phyloP scores from a whole-genome alignment of 441 rosid genomes.

The Populus tomentosa region DNA sequence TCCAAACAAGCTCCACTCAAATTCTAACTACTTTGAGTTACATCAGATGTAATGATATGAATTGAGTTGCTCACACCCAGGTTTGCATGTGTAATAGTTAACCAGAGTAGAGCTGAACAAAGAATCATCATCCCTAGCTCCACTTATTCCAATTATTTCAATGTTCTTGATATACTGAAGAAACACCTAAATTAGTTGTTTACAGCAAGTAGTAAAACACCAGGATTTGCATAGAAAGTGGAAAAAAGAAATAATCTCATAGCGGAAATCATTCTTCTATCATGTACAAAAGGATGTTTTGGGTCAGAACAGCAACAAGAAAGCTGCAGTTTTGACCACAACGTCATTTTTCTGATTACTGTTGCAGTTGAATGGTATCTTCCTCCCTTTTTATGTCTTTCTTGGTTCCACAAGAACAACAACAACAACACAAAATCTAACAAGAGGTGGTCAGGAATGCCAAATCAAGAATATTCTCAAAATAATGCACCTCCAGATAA shows the following conservation, averaged over 20 bases:
- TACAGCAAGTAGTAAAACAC: not conserved
- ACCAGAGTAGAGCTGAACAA: not conserved
- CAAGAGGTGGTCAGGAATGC: not conserved
- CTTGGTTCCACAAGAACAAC: not conserved
- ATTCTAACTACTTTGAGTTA: not conserved
- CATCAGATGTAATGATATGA: not conserved
- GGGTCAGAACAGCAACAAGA: not conserved
- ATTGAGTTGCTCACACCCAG: not conserved
- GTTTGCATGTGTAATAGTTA: not conserved
- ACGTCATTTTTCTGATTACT: not conserved
- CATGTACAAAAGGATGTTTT: not conserved
- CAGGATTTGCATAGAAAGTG: not conserved
- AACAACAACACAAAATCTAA: no score
- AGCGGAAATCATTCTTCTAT: not conserved
- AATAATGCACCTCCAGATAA: not conserved
- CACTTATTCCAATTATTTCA: not conserved
- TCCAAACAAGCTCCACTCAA: not conserved
- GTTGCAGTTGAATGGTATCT: not conserved
- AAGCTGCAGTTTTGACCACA: not conserved
- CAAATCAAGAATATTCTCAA: not conserved
- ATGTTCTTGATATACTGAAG: not conserved
- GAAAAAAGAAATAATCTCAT: not conserved
- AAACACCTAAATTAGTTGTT: not conserved
- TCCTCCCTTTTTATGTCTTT: not conserved
- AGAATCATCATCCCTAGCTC: not conserved